phyloP scores from a whole-genome alignment of 345 rosid species.

The Odontarrhena argentea region DNA sequence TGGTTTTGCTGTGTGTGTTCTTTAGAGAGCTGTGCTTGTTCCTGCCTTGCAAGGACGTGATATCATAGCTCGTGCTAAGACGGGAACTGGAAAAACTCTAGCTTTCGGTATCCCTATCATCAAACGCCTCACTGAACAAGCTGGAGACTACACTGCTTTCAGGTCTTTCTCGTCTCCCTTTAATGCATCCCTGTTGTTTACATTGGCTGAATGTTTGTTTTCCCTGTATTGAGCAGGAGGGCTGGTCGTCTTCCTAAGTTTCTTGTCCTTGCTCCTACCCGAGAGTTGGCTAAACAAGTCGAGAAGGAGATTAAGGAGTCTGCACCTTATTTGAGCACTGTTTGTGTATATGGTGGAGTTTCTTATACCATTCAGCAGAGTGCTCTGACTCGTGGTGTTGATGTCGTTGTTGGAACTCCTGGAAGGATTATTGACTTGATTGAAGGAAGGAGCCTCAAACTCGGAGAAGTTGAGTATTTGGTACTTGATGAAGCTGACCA shows the following conservation, averaged over 20 bases:
- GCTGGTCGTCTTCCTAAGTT: slow-evolving; percentile 71
- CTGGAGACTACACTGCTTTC: slow-evolving; percentile 44
- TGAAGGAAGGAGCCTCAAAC: slow-evolving; percentile 67
- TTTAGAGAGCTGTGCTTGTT: slow-evolving; percentile 80
- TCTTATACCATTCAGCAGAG: slow-evolving; percentile 76
- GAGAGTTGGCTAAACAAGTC: slow-evolving; percentile 94
- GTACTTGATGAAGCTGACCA: slow-evolving; percentile 99
- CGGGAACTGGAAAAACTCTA: slow-evolving; percentile 98
- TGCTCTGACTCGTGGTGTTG: slow-evolving; percentile 90
- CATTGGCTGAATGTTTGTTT: slow-evolving; percentile 19
- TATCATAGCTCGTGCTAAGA: slow-evolving; percentile 94
- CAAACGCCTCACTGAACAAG: slow-evolving; percentile 72
- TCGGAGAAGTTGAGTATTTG: slow-evolving; percentile 87
- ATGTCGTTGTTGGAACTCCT: slow-evolving; percentile 97
- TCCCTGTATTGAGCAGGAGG: slow-evolving; percentile 47
- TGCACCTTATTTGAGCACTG: slow-evolving; percentile 79
- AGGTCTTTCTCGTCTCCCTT: slow-evolving; percentile 48
- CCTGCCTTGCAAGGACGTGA: slow-evolving; percentile 93
- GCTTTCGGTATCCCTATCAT: slow-evolving; percentile 96
- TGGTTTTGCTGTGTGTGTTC: background rate
- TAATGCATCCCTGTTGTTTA: background rate
- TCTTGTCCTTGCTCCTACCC: slow-evolving; percentile 85
- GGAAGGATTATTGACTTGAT: slow-evolving; percentile 92
- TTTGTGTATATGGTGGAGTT: slow-evolving; percentile 96
- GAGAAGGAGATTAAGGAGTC: slow-evolving; percentile 95